phyloP scores from a whole-genome alignment of 2,329 filamentous ascomycete species.

The Pseudogymnoascus pannorum region DNA sequence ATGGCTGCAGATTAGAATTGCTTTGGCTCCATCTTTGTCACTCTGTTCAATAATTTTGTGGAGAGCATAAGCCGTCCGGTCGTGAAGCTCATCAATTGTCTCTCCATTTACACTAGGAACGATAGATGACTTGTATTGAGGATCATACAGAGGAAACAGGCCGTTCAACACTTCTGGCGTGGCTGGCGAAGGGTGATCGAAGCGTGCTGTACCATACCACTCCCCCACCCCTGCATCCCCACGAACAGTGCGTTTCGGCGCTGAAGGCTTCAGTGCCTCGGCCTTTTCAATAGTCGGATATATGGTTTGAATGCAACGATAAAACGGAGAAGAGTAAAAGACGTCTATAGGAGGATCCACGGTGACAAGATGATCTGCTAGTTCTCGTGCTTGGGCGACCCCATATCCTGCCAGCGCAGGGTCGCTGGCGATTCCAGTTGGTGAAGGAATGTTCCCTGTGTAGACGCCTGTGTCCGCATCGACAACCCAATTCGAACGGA shows the following conservation, averaged over 20 bases:
- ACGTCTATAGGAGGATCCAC: slow-evolving; percentile 61
- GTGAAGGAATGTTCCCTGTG: slow-evolving; percentile 62
- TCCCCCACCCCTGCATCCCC: slow-evolving; percentile 61
- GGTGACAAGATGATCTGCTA: slow-evolving; percentile 57
- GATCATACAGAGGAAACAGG: slow-evolving; percentile 54
- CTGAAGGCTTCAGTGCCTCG: slow-evolving; percentile 20
- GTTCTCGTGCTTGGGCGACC: slow-evolving; percentile 71
- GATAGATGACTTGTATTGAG: slow-evolving; percentile 58
- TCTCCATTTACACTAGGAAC: slow-evolving; percentile 70
- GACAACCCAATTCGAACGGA: slow-evolving; percentile 84
- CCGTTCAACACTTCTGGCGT: slow-evolving; percentile 51
- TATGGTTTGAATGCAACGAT: slow-evolving; percentile 80
- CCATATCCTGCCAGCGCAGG: slow-evolving; percentile 83
- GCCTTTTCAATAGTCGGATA: slow-evolving; percentile 56
- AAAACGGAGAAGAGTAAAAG: slow-evolving; percentile 81
- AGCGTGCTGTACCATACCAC: slow-evolving; percentile 84
- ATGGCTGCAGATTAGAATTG: slow-evolving; percentile 79
- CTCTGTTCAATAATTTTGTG: slow-evolving; percentile 63
- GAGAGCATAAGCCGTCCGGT: slow-evolving; percentile 66
- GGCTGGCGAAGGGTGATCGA: slow-evolving; percentile 77
- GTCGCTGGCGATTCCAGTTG: slow-evolving; percentile 82
- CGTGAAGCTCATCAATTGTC: slow-evolving; percentile 69
- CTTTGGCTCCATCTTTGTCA: slow-evolving; percentile 61
- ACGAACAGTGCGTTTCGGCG: slow-evolving; percentile 36
- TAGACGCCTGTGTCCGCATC: slow-evolving; percentile 76